phyloP scores from a whole-genome alignment of 1,284 basidiomycete species.

The Afroboletus lepidellus region DNA sequence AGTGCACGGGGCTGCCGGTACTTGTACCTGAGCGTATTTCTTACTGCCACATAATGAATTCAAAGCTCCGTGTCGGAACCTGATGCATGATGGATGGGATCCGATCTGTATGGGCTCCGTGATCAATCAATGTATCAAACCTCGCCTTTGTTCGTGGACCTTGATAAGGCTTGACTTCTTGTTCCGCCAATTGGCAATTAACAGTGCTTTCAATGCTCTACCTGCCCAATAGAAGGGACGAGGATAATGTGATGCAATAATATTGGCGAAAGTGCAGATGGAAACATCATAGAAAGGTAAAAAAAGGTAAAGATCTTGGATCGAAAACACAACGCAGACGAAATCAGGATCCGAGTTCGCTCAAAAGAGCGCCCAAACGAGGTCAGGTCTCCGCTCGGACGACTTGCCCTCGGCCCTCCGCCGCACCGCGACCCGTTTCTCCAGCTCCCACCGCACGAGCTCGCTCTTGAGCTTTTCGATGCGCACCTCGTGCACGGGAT shows the following conservation, averaged over 20 bases:
- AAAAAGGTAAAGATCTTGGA: neutral
- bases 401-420: slow-evolving; percentile 22
- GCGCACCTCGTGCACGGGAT: slow-evolving; percentile 55
- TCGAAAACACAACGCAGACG: neutral
- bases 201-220: too few species aligned
- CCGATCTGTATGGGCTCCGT: too few species aligned
- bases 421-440: slow-evolving; percentile 33
- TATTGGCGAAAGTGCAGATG: neutral
- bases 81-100: too few species aligned
- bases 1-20: too few species aligned
- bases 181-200: too few species aligned
- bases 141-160: too few species aligned
- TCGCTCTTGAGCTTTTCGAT: slow-evolving; percentile 49
- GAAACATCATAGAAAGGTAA: neutral
- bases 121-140: too few species aligned
- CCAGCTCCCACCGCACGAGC: slow-evolving; percentile 53
- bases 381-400: slow-evolving; percentile 11
- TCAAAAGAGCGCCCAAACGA: slow-evolving; percentile 18
- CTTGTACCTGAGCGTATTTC: too few species aligned
- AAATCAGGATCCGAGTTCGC: slow-evolving; percentile 1
- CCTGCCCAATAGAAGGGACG: too few species aligned
- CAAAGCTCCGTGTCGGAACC: too few species aligned
- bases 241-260: neutral
- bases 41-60: too few species aligned
- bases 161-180: too few species aligned